Percentiles rank a stretch among this genome's conserved stretches.
phyloP scores from a whole-genome alignment of 495 filamentous ascomycete species.

The Penicillium canescens region DNA sequence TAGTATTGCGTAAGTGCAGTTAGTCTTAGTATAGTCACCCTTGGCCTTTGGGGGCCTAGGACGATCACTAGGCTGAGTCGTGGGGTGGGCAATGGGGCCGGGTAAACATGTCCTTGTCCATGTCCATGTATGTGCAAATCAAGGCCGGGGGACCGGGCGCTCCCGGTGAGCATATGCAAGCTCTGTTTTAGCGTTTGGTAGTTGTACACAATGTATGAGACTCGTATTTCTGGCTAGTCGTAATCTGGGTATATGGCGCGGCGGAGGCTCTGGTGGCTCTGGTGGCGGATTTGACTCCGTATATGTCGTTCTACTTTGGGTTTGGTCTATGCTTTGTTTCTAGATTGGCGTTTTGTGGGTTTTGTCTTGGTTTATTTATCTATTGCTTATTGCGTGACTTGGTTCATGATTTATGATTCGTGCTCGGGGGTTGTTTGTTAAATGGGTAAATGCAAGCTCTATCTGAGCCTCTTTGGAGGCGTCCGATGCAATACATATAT shows the following conservation, averaged over 20 bases:
- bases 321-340: neutral
- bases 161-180: neutral
- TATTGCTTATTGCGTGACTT: too few relatives aligned
- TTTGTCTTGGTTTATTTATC: too few relatives aligned
- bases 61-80: neutral
- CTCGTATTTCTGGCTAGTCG: conserved; percentile 4
- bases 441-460: too few relatives aligned
- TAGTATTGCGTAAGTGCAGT: neutral
- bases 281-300: neutral
- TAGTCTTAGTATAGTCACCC: neutral
- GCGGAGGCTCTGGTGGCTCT: neutral
- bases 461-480: too few relatives aligned
- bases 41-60: neutral
- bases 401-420: too few relatives aligned
- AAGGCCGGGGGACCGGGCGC: neutral
- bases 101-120: neutral
- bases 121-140: neutral
- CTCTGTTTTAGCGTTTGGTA: neutral
- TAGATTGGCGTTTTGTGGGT: neutral
- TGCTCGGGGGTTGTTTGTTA: too few relatives aligned
- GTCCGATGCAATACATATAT: too few relatives aligned
- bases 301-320: neutral
- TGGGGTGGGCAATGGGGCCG: neutral
- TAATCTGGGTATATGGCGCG: neutral
- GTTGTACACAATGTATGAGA: neutral